Base-by-base conservation (phyloP, 2,329 filamentous ascomycete species). In the Colletotrichum phormii region DNA sequence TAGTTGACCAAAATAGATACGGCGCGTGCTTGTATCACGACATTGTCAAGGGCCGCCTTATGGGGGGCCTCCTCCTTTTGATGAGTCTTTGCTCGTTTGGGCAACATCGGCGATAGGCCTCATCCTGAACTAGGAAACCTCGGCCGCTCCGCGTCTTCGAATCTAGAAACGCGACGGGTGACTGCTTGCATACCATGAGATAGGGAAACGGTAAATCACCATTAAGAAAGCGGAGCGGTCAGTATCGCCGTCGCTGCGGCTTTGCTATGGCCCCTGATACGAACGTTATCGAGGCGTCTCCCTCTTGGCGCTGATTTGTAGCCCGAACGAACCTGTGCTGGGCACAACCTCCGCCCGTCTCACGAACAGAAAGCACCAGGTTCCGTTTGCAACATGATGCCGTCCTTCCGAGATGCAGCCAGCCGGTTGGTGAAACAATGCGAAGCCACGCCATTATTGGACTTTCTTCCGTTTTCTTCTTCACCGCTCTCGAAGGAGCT, bases 401-500 rank as follows among this genome's bases (percentile, higher is more conserved):
- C 67, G 71, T 31, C 37, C 13, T 64, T 54, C 60, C 42, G 55
- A 31, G 29, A 57, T 73, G 71, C 66, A 12, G 37, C 26, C n/a
- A 35, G 42, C 71, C 71, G 71, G 18, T 18, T 29, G 54, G 33
- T 61, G 24, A 11, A 26, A 49, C 65, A 7, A 46, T 11, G 53
- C 53, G 35, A 35, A 33, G 26, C 24, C 22, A 54, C 12, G 65
- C 6, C 13, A 24, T 29, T 18, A 11, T n/a, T 18, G 46, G 18
- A 22, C 18, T 49, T n/a, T 24, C 7, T 15, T 9, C 37, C 29
- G 9, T 22, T 46, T 8, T 12, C 42, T 35, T 37, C 31, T 24
- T 69, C 69, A 69, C 70, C 70, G 70, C 70, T 69, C 22, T 64
- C 18, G 54, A 42, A 13, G 22, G 29, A 9, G 29, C n/a, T 55